Evolutionary conservation across 2,329 filamentous ascomycete species (phyloP).

Genomic region (Penicillium sp.): DNA sequence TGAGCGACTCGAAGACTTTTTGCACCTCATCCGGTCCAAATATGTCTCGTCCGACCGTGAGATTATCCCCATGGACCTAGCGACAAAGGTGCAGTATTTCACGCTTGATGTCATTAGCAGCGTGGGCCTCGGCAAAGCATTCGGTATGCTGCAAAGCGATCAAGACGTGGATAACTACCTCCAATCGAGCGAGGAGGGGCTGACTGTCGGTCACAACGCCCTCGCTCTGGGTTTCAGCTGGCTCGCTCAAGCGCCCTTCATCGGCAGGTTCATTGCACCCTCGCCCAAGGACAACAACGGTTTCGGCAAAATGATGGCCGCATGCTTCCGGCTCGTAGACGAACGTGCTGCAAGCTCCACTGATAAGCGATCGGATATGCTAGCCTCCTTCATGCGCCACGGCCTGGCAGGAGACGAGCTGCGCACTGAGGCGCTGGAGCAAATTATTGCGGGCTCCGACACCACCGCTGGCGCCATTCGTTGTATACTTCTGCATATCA

Average conservation of each 20-base stretch:
- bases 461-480: slow-evolving; percentile 29
- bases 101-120: slow-evolving; percentile 63
- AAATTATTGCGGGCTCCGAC: slow-evolving; percentile 31
- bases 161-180: slow-evolving; percentile 51
- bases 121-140: slow-evolving; percentile 58
- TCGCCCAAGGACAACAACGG: slow-evolving; percentile 31
- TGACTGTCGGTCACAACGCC: slow-evolving; percentile 24
- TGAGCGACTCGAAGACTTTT: slow-evolving; percentile 52
- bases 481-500: slow-evolving; percentile 24
- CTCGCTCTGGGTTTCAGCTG: slow-evolving; percentile 27
- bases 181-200: slow-evolving; percentile 41
- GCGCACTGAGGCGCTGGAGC: slow-evolving; percentile 26
- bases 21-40: slow-evolving; percentile 57
- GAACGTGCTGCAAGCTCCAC: slow-evolving; percentile 28
- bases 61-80: slow-evolving; percentile 52
- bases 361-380: slow-evolving; percentile 34
- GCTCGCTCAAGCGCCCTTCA: slow-evolving; percentile 25
- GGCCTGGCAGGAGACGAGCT: slow-evolving; percentile 28
- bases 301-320: slow-evolving; percentile 33
- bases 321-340: slow-evolving; percentile 27
- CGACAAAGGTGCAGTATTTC: slow-evolving; percentile 58
- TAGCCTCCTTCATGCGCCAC: slow-evolving; percentile 39
- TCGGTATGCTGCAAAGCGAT: slow-evolving; percentile 55
- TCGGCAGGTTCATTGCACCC: slow-evolving; percentile 27
- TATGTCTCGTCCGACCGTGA: slow-evolving; percentile 46